Base-by-base conservation (phyloP, 345 rosid genomes). In the Eucalyptus marginata region DNA sequence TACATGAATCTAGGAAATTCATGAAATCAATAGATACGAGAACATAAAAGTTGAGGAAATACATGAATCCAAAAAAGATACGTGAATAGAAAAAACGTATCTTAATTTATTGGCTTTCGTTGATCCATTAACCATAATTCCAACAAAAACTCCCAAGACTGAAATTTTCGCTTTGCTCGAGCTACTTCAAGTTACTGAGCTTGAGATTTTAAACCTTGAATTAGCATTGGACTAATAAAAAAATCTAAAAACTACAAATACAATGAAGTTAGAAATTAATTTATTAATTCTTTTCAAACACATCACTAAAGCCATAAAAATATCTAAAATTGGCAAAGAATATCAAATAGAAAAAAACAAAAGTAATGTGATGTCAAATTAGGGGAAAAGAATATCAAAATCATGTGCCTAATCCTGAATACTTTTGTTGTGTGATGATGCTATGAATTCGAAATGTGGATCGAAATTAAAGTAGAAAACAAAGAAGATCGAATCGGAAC, bases 401-500 rank as follows among this genome's bases (percentile, higher is more conserved):
- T 59, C 33, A 13, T 59, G 31, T 27, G 31, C 76, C 18, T 14
- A n/a, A 31, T 66, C 22, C 2, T 0, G 6, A 66, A 31, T 31
- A 8, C 3, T 31, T 66, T 66, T 66, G 40, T n/a, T n/a, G 71
- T 14, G 36, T 14, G 5, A 64, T n/a, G 3, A 64, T 5, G 10
- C 18, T 29, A 7, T 16, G 16, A 7, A 64, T 64, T 64, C 9
- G 3, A 64, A 64, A n/a, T 14, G 71, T 64, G 17, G 40, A 66
- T 66, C 2, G 22, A 66, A 66, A 31, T 31, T n/a, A 31, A 31
- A n/a, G 40, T n/a, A 7, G 5, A 66, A 66, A 31, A 15, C 2
- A 0, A 1, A 31, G 79, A n/a, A 3, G 3, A 29, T 15, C 0
- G 11, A 66, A 66, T 15, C 6, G 6, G 22, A 66, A 27, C 31